Conservation (phyloP, 495 filamentous ascomycete genomes). For the Penicillium coffeae region DNA sequence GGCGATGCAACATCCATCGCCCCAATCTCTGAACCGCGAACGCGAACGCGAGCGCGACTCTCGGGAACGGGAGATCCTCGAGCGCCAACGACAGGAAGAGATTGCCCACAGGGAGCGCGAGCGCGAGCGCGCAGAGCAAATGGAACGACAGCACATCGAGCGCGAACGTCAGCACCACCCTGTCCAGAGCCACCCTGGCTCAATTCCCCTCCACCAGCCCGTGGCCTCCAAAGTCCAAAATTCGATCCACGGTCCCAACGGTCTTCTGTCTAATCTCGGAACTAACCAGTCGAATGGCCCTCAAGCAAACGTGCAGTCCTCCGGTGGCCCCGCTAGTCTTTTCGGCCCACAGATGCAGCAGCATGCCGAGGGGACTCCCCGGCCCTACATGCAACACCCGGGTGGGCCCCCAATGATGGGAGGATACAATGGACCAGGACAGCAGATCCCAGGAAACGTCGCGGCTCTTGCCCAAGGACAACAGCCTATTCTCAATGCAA, state of each 20-base stretch:
- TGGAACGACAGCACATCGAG: constrained; percentile 52
- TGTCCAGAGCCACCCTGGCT: constrained; percentile 78
- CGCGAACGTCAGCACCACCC: constrained; percentile 59
- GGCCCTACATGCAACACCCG: constrained; percentile 62
- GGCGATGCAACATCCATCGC: constrained; percentile 50
- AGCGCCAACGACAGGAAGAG: constrained; percentile 56
- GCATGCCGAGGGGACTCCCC: constrained; percentile 53
- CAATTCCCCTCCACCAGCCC: constrained; percentile 85
- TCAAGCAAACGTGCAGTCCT: constrained; percentile 59
- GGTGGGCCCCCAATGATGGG: constrained; percentile 61
- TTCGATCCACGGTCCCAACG: constrained; percentile 82
- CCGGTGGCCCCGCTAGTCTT: constrained; percentile 57
- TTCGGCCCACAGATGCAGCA: constrained; percentile 63
- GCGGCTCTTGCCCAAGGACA: constrained; percentile 74
- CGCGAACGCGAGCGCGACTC: constrained; percentile 52
- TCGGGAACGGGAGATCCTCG: constrained; percentile 45
- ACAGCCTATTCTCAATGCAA: constrained; percentile 89
- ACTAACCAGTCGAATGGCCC: constrained; percentile 48
- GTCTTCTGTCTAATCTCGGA: constrained; percentile 73
- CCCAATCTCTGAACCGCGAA: constrained; percentile 48
- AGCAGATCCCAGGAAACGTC: constrained; percentile 51
- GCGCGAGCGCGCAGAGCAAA: constrained; percentile 57
- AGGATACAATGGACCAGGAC: constrained; percentile 44
- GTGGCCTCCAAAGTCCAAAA: constrained; percentile 77
- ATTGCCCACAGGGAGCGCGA: constrained; percentile 59